A percentile compares a stretch with the other conserved stretches of the same genome.
Conservation (phyloP, 2,329 filamentous ascomycete species). For the Penicillium psychrosexuale region DNA sequence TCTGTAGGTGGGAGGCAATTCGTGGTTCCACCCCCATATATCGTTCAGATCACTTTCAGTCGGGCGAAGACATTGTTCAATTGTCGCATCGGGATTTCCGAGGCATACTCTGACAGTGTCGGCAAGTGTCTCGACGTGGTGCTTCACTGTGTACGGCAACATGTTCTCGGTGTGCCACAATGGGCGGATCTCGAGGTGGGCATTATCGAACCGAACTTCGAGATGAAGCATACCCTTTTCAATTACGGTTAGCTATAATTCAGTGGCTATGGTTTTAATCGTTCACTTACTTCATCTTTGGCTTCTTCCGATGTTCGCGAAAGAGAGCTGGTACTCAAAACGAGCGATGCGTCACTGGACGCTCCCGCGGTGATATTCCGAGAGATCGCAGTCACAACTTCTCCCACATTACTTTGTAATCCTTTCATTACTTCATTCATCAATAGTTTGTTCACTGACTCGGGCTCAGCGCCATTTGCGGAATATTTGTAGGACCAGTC, state of each 20-base stretch:
- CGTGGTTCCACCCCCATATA: constrained; percentile 50
- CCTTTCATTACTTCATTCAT: constrained; percentile 35
- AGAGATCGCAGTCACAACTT: constrained; percentile 29
- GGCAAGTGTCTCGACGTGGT: constrained; percentile 44
- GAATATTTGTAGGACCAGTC: constrained; percentile 40
- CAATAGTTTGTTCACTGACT: constrained; percentile 23
- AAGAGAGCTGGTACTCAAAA: constrained; percentile 27
- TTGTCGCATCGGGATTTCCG: constrained; percentile 24
- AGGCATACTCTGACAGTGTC: constrained; percentile 41
- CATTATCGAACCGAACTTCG: constrained; percentile 28
- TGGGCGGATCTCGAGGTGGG: constrained; percentile 38
- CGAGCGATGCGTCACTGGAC: constrained; percentile 9
- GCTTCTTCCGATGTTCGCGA: constrained; percentile 14
- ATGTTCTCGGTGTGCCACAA: constrained; percentile 44
- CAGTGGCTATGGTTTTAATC: not conserved
- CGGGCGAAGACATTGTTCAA: constrained; percentile 35
- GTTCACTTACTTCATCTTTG: constrained; percentile 23
- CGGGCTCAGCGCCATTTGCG: constrained; percentile 14
- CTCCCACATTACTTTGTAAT: constrained; percentile 31
- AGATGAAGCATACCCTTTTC: constrained; percentile 34
- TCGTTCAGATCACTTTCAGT: constrained; percentile 41
- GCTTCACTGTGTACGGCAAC: constrained; percentile 44
- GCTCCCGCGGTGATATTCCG: constrained; percentile 20
- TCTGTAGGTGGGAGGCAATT: constrained; percentile 43
- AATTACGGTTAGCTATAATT: constrained; percentile 7